These are phyloP conservation scores for Trichosporon ovoides DNA, from an alignment of 1,284 basidiomycete genomes.

Conservation along the genomic window DNA sequence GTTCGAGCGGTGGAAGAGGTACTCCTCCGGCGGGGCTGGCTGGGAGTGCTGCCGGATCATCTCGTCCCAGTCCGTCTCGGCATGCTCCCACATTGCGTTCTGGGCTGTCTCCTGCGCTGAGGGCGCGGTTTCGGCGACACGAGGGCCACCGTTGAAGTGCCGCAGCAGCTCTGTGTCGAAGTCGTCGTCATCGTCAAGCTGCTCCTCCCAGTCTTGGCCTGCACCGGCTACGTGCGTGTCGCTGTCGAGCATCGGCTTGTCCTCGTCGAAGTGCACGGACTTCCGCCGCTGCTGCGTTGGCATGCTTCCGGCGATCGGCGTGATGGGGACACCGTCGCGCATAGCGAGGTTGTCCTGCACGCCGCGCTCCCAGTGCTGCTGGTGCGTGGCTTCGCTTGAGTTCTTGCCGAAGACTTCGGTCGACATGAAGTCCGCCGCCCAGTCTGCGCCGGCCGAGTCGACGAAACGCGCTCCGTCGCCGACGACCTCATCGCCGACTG, in stretches of 20 bases:
- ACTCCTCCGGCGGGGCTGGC: conserved; percentile 53
- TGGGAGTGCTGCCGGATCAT: conserved; percentile 28
- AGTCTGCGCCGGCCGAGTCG: conserved; percentile 27
- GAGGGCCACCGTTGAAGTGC: conserved; percentile 30
- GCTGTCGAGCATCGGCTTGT: conserved; percentile 51
- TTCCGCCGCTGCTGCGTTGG: conserved; percentile 29
- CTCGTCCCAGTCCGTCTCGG: conserved; percentile 85
- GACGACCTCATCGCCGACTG: conserved; percentile 29
- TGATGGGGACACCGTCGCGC: conserved; percentile 11
- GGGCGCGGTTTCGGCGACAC: conserved; percentile 19
- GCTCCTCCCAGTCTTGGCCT: conserved; percentile 44
- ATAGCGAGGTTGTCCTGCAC: conserved; percentile 34
- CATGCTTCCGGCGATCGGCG: conserved; percentile 3
- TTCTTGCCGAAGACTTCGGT: not conserved
- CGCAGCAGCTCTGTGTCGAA: conserved; percentile 39
- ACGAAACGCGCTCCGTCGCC: conserved; percentile 46
- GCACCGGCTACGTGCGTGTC: conserved; percentile 41
- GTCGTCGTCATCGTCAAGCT: conserved; percentile 28
- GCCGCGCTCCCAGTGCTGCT: conserved; percentile 8
- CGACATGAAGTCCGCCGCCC: conserved; percentile 15
- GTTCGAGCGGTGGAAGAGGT: conserved; percentile 75
- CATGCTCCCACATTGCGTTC: conserved; percentile 53
- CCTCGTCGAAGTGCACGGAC: conserved; percentile 46
- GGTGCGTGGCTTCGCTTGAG: not conserved
- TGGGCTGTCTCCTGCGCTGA: not conserved